These are phyloP conservation scores for Curvularia sp. DNA, from an alignment of 2,329 filamentous ascomycete species.

Conservation along the genomic window DNA sequence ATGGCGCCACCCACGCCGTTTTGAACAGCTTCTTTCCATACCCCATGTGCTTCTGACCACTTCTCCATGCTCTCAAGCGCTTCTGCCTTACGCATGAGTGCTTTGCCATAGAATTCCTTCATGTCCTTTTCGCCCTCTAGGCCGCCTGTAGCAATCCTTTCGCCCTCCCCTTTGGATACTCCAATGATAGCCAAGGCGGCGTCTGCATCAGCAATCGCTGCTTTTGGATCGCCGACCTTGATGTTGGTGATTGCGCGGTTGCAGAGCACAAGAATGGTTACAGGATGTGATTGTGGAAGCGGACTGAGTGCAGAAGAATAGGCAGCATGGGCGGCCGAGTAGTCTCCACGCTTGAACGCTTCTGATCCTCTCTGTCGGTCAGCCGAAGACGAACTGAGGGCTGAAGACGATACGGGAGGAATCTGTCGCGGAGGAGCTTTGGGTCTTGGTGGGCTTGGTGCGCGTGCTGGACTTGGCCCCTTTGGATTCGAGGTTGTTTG, in stretches of 20 bases:
- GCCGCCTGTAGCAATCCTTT: slow-evolving; percentile 74
- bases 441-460: slow-evolving; percentile 53
- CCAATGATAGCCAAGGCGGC: slow-evolving; percentile 82
- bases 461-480: slow-evolving; percentile 48
- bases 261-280: slow-evolving; percentile 86
- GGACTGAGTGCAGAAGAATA: slow-evolving; percentile 79
- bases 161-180: slow-evolving; percentile 76
- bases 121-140: slow-evolving; percentile 75
- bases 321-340: slow-evolving; percentile 80
- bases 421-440: slow-evolving; percentile 64
- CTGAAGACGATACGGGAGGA: slow-evolving; percentile 72
- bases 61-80: slow-evolving; percentile 94
- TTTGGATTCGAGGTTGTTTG: slow-evolving; percentile 39
- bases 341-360: slow-evolving; percentile 94
- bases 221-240: slow-evolving; percentile 90
- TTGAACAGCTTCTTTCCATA: slow-evolving; percentile 86
- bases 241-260: slow-evolving; percentile 90
- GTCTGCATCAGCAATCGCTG: slow-evolving; percentile 85
- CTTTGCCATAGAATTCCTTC: slow-evolving; percentile 92
- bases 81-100: slow-evolving; percentile 92
- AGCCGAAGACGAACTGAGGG: slow-evolving; percentile 76
- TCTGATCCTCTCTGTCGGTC: slow-evolving; percentile 82
- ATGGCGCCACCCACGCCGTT: slow-evolving; percentile 83
- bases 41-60: slow-evolving; percentile 81
- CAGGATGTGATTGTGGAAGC: slow-evolving; percentile 79